phyloP scores from a whole-genome alignment of 768 basidiomycete genomes.

The Clitopilus hobsonii region DNA sequence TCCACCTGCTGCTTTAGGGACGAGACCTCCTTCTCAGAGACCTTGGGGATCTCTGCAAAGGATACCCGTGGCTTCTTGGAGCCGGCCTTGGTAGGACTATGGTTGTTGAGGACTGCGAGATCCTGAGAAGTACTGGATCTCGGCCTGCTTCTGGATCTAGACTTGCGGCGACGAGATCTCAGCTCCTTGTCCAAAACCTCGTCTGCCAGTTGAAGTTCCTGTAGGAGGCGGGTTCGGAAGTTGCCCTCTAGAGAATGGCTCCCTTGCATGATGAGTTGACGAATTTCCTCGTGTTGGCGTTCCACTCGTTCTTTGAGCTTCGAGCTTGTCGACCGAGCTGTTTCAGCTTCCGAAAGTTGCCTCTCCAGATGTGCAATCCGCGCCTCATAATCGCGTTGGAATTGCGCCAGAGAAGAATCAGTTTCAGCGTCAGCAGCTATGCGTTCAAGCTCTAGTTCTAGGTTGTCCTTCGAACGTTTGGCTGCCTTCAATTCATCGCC shows the following conservation, averaged over 20 bases:
- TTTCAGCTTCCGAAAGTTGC: constrained; percentile 54
- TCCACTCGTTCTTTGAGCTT: constrained; percentile 60
- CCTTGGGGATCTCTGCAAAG: constrained; percentile 24
- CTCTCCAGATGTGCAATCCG: constrained; percentile 60
- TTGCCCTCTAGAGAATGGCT: constrained; percentile 53
- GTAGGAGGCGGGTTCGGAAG: constrained; percentile 58
- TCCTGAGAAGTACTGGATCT: constrained; percentile 29
- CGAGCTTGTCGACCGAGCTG: constrained; percentile 41
- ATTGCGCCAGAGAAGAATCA: constrained; percentile 48
- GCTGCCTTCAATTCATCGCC: constrained; percentile 46
- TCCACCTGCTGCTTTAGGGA: constrained; percentile 62
- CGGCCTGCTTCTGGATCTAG: constrained; percentile 7
- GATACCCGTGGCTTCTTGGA: constrained; percentile 27
- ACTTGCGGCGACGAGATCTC: constrained; percentile 28
- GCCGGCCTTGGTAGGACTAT: constrained; percentile 39
- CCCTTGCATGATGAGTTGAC: constrained; percentile 50
- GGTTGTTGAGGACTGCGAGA: constrained; percentile 33
- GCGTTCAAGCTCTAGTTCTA: constrained; percentile 64
- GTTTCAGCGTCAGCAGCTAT: constrained; percentile 58
- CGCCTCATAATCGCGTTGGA: constrained; percentile 60
- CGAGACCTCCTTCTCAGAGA: constrained; percentile 44
- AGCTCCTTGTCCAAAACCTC: constrained; percentile 45
- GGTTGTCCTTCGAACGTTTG: constrained; percentile 57
- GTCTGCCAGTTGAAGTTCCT: constrained; percentile 59
- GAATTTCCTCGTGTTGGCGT: constrained; percentile 68